Conservation (phyloP, 2,329 filamentous ascomycete genomes). For the Aspergillus pseudoglaucus region DNA sequence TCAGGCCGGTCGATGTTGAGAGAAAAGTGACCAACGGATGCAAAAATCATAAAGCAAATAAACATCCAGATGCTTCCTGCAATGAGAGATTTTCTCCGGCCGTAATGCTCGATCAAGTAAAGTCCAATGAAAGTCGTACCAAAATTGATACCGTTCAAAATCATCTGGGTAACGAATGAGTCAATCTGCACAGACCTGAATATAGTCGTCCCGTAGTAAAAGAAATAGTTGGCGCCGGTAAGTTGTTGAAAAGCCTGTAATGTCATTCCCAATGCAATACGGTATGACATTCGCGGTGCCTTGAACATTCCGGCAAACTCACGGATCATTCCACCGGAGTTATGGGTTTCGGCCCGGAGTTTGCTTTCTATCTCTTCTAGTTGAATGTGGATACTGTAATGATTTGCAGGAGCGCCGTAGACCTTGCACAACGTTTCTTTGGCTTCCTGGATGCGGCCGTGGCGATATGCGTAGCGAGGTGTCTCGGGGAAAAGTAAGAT, state of each 20-base stretch:
- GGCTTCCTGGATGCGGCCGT: slow-evolving; percentile 47
- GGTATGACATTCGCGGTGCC: slow-evolving; percentile 38
- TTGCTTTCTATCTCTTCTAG: slow-evolving; percentile 52
- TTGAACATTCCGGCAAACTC: slow-evolving; percentile 23
- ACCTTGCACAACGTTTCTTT: slow-evolving; percentile 47
- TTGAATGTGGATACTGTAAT: slow-evolving; percentile 47
- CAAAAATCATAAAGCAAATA: slow-evolving; percentile 59
- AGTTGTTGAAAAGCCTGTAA: slow-evolving; percentile 40
- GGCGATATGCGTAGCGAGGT: slow-evolving; percentile 54
- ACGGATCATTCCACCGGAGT: slow-evolving; percentile 27
- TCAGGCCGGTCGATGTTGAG: slow-evolving; percentile 32
- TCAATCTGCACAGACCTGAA: slow-evolving; percentile 1
- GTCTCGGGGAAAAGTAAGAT: slow-evolving; percentile 52
- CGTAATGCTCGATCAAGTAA: slow-evolving; percentile 62
- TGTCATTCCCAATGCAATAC: slow-evolving; percentile 34
- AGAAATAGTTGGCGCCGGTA: slow-evolving; percentile 41
- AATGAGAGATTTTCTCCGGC: slow-evolving; percentile 62
- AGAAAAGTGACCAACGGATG: slow-evolving; percentile 46
- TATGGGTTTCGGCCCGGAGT: slow-evolving; percentile 45
- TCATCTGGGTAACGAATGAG: slow-evolving; percentile 55
- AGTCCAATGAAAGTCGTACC: slow-evolving; percentile 59
- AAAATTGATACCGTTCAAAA: slow-evolving; percentile 61
- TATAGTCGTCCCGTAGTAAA: slow-evolving; percentile 59
- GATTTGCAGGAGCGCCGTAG: slow-evolving; percentile 48
- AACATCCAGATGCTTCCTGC: slow-evolving; percentile 63